Evolutionary conservation across 805 yeast genomes (phyloP), one percentile per base, ranked within the genome.

Genomic region (Wickerhamomyces canadensis): DNA sequence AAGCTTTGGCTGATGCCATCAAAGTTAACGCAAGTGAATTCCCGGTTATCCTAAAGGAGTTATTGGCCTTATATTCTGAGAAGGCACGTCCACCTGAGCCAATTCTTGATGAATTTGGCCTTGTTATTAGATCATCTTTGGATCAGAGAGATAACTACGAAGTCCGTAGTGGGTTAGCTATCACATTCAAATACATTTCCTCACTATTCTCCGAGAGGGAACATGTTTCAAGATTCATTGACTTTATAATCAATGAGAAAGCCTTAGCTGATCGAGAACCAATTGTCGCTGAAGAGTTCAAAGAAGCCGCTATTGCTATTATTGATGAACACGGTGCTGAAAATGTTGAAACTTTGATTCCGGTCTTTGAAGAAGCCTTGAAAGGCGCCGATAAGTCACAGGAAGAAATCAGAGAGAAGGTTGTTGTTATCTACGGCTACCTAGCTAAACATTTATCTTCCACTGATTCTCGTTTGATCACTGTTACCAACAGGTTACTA

Each of bases 371-470:
- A 58, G 53, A 58, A 6, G 74, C 83, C 25, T 68, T 86, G 33
- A 64, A 68, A 9, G 73, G 71, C 36, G 61, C 61, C 31, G 70
- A 71, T 15, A 64, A 68, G 38, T 53, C 61, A 6, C 80, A 76
- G 48, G 86, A 81, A 56, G 64, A 65, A 24, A 73, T 86, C 44
- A 80, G 80, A 50, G 95, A 88, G 58, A 76, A 84, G 50, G 82
- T 82, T 15, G 84, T 93, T 49, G 82, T 93, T 40, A 66, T 91
- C 31, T 93, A 91, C 53, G 98, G 98, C 49, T 77, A 93, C 4
- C 72, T 89, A 44, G 98, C 96, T 1, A 82, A 84, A 42, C 96
- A 93, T 65, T 70, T 93, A 59, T 66, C 74, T 13, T 50, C 74
- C 0, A 60, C 70, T 17, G 98, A 93, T 53, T 50, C 68, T 2